Percentiles rank a stretch among this genome's conserved stretches.
Conservation (phyloP, 177 flowering plant genomes). For the Tripterygium wilfordii region DNA sequence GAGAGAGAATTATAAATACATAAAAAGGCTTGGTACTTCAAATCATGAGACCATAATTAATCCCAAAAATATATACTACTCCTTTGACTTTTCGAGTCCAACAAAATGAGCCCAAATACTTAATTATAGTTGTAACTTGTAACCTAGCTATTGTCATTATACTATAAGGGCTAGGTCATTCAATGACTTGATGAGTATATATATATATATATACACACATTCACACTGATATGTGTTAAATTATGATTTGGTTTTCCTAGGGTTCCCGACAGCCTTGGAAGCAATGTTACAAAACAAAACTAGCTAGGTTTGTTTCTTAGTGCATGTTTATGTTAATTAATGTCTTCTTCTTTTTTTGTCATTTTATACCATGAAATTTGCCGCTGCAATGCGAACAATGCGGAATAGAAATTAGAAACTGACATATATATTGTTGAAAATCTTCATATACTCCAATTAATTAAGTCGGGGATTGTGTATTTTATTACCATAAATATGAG, state of each 20-base stretch:
- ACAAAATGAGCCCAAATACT: no score
- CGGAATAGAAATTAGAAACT: conserved; percentile 21
- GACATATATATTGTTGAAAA: conserved; percentile 22
- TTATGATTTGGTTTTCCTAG: conserved; percentile 13
- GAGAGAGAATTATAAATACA: no score
- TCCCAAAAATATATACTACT: no score
- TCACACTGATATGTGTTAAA: no score
- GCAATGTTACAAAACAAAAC: conserved; percentile 2
- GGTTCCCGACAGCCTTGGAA: conserved; percentile 35
- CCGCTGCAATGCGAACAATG: conserved; percentile 10
- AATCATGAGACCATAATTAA: neutral
- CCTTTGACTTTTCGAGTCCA: no score
- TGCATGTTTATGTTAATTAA: neutral
- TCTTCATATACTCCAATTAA: conserved; percentile 7
- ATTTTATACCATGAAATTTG: neutral
- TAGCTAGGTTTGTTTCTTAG: conserved; percentile 1
- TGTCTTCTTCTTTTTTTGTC: neutral
- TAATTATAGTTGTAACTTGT: no score
- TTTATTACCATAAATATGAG: neutral
- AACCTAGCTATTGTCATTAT: no score
- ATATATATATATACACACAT: no score
- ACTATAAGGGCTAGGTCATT: no score
- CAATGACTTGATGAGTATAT: no score
- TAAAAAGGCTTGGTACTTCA: no score
- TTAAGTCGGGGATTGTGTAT: neutral